Conservation (phyloP, 805 yeast species). For the Candida easanensis region DNA sequence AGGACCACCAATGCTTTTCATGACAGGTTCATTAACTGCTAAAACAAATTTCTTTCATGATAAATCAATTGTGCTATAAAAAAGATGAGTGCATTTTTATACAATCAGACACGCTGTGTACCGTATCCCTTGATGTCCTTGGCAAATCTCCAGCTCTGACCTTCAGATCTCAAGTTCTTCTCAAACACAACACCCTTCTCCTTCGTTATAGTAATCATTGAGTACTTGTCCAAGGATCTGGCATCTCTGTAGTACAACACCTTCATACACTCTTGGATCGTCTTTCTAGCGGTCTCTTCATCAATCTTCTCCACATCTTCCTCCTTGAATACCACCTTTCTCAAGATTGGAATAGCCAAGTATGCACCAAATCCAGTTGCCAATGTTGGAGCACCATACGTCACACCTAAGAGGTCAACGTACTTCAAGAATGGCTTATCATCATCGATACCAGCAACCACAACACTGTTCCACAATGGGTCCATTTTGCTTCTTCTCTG, state of each 20-base stretch:
- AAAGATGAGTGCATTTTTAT: no score
- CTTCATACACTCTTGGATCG: constrained; percentile 86
- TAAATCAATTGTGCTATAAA: neutral
- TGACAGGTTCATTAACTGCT: no score
- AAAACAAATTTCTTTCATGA: no score
- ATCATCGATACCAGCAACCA: constrained; percentile 86
- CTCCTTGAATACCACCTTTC: constrained; percentile 79
- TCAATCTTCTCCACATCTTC: constrained; percentile 66
- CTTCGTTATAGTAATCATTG: constrained; percentile 71
- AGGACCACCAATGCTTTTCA: no score
- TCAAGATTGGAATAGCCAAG: constrained; percentile 86
- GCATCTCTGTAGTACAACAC: constrained; percentile 96
- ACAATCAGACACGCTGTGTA: constrained; percentile 46
- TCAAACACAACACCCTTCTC: constrained; percentile 62
- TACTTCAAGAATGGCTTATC: constrained; percentile 75
- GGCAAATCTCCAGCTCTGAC: constrained; percentile 90
- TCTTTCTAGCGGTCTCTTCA: constrained; percentile 72
- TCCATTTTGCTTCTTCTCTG: constrained; percentile 88
- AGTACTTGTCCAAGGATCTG: constrained; percentile 82
- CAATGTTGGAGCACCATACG: constrained; percentile 81
- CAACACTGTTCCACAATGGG: constrained; percentile 92
- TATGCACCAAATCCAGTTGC: constrained; percentile 98
- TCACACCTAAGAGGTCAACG: constrained; percentile 88
- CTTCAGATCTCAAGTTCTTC: constrained; percentile 62
- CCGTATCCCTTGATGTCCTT: constrained; percentile 89